Evolutionary conservation across 1,284 basidiomycete genomes (phyloP).

Genomic region (Inonotus hispidus): DNA sequence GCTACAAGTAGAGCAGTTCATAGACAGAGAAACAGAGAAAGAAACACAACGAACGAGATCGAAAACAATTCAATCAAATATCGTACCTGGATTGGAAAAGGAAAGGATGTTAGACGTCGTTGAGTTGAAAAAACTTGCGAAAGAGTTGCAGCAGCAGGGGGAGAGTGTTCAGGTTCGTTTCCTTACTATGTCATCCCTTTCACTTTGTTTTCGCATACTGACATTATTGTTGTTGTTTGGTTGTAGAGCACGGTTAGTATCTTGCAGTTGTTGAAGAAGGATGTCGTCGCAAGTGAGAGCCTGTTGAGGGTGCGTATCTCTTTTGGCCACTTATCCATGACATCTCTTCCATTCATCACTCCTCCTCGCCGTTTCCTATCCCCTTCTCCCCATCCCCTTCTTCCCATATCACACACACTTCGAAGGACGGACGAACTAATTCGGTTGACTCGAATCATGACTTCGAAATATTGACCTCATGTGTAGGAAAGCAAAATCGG

Average conservation of each 20-base stretch:
- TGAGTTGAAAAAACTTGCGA: slow-evolving; percentile 77
- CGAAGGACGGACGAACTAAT: background rate
- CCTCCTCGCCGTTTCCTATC: background rate
- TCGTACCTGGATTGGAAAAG: too few species aligned
- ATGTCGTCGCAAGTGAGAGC: slow-evolving; percentile 80
- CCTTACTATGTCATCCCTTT: slow-evolving; percentile 32
- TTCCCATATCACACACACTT: too few species aligned
- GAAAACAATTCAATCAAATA: background rate
- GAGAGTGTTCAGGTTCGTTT: slow-evolving; percentile 56
- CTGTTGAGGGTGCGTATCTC: slow-evolving; percentile 72
- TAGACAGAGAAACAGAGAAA: background rate
- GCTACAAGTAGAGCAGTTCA: slow-evolving; percentile 4
- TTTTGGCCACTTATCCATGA: slow-evolving; percentile 21
- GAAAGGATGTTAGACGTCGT: slow-evolving; percentile 35
- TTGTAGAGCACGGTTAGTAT: slow-evolving; percentile 67
- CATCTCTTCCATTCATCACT: background rate
- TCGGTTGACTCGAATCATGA: background rate
- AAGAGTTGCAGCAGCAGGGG: slow-evolving; percentile 67
- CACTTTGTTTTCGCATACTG: slow-evolving; percentile 25
- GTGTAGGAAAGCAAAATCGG: slow-evolving; percentile 86
- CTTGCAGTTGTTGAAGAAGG: slow-evolving; percentile 70
- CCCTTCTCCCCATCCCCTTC: too few species aligned
- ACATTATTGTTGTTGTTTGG: slow-evolving; percentile 22
- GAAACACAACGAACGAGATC: background rate
- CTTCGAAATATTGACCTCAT: slow-evolving; percentile 12